A percentile compares a stretch with the other conserved stretches of the same genome.
Evolutionary conservation across 371 early-diverging fungal species (phyloP).

Genomic region (Haplosporangium sp.): DNA sequence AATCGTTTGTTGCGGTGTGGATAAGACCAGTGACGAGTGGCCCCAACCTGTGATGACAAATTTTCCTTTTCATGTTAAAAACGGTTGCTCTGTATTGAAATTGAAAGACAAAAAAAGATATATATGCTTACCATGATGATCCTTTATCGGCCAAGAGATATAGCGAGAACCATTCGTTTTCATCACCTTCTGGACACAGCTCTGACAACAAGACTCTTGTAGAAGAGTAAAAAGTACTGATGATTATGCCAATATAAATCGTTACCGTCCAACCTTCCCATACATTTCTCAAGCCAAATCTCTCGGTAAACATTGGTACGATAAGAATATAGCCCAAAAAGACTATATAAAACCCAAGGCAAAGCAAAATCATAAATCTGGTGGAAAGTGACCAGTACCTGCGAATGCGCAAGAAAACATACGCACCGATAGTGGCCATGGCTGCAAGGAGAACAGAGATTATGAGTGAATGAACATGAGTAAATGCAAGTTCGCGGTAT

Average conservation of each 20-base stretch:
- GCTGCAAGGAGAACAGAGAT: conserved; percentile 25
- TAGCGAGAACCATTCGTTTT: conserved; percentile 66
- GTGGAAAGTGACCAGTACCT: conserved; percentile 38
- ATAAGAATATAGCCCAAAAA: conserved; percentile 28
- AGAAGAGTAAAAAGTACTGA: conserved; percentile 38
- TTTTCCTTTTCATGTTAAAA: background rate
- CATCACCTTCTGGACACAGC: conserved; percentile 61
- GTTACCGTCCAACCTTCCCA: conserved; percentile 33
- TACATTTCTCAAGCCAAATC: conserved; percentile 15
- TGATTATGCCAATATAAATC: conserved; percentile 28
- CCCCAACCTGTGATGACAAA: conserved; percentile 60
- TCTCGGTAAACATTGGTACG: conserved; percentile 23
- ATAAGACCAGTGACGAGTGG: conserved; percentile 68
- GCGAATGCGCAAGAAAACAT: conserved; percentile 34
- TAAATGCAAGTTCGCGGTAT: conserved; percentile 44
- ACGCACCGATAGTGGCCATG: conserved; percentile 32
- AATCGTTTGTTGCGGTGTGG: conserved; percentile 35
- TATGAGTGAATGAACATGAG: conserved; percentile 32
- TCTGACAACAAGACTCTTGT: conserved; percentile 61
- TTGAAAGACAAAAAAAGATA: background rate
- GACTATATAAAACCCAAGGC: conserved; percentile 15
- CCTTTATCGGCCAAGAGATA: conserved; percentile 74
- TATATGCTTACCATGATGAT: conserved; percentile 56
- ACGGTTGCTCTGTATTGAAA: background rate
- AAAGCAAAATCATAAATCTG: conserved; percentile 22